phyloP scores from a whole-genome alignment of 1,139 yeast species.

The Yamadazyma songkhlaensis region DNA sequence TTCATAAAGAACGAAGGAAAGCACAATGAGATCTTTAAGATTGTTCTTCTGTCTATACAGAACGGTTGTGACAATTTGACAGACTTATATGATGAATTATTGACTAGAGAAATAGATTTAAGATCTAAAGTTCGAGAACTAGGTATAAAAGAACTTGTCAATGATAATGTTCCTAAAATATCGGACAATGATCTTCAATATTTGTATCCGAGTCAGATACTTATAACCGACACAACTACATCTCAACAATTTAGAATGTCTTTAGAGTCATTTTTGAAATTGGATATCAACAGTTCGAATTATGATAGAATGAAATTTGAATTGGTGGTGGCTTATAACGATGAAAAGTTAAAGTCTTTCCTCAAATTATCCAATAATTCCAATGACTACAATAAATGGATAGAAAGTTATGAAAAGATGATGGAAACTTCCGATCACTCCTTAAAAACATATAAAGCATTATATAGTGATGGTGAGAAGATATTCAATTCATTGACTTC shows the following conservation, averaged over 20 bases:
- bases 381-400: conserved; percentile 54
- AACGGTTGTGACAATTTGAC: neutral
- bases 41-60: neutral
- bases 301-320: conserved; percentile 27
- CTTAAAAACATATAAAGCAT: conserved; percentile 40
- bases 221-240: conserved; percentile 28
- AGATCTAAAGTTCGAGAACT: conserved; percentile 29
- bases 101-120: neutral
- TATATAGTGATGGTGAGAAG: conserved; percentile 57
- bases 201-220: conserved; percentile 53
- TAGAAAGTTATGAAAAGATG: conserved; percentile 34
- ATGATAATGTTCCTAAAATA: conserved; percentile 31
- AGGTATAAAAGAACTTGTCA: conserved; percentile 29
- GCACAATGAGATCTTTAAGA: neutral
- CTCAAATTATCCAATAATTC: conserved; percentile 33
- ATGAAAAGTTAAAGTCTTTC: conserved; percentile 45
- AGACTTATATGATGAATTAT: neutral
- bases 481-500: conserved; percentile 19
- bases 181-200: conserved; percentile 52
- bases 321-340: conserved; percentile 47
- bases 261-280: conserved; percentile 38
- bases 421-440: conserved; percentile 46
- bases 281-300: conserved; percentile 3
- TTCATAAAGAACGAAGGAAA: neutral
- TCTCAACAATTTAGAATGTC: conserved; percentile 40